Percentiles rank a stretch among this genome's conserved stretches.
Evolutionary conservation across 257 asterid genomes (phyloP).

Genomic region (Nicotiana tabacum): DNA sequence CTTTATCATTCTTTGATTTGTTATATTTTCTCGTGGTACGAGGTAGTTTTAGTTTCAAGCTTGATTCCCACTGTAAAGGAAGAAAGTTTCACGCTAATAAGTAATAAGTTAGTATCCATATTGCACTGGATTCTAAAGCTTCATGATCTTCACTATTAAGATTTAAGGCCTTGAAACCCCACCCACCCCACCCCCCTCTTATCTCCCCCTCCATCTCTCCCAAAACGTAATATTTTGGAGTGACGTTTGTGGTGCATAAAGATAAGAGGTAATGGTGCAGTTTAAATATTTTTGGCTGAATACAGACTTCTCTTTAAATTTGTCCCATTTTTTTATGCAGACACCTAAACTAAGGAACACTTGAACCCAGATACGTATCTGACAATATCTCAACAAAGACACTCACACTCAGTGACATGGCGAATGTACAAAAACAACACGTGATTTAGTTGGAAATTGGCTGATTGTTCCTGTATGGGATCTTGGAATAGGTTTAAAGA

Average conservation of each 20-base stretch:
- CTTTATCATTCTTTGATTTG: neutral
- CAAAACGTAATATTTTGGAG: neutral
- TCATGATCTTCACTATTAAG: neutral
- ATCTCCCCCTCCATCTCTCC: neutral
- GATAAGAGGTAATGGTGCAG: too few relatives aligned
- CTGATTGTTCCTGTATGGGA: too few relatives aligned
- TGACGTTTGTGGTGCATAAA: neutral
- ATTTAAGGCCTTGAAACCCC: neutral
- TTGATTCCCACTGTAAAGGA: neutral
- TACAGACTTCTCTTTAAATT: too few relatives aligned
- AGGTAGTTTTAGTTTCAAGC: neutral
- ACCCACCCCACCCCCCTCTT: neutral
- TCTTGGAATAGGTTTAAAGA: too few relatives aligned
- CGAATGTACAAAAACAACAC: too few relatives aligned
- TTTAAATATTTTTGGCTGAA: too few relatives aligned
- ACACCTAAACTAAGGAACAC: too few relatives aligned
- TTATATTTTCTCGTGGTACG: neutral
- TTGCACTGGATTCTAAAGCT: neutral
- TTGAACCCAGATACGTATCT: too few relatives aligned
- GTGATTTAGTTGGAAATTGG: too few relatives aligned
- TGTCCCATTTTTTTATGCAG: too few relatives aligned
- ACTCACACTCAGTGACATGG: too few relatives aligned
- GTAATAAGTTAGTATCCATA: neutral
- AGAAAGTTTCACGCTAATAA: neutral
- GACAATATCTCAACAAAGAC: too few relatives aligned